phyloP scores from a whole-genome alignment of 345 rosid species.

The Acer yangbiense region DNA sequence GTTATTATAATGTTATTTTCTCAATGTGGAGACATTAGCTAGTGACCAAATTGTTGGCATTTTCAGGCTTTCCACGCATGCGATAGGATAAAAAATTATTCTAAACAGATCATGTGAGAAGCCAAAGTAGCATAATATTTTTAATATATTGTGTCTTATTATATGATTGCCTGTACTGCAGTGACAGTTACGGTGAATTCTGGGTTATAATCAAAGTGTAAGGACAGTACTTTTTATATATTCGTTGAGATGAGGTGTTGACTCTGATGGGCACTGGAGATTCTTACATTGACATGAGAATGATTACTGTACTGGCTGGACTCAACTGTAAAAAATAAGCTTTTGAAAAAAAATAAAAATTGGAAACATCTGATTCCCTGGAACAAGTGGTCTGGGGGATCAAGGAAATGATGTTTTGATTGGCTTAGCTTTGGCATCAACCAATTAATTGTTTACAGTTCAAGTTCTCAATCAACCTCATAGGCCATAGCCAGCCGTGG shows the following conservation, averaged over 20 bases:
- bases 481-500: not conserved
- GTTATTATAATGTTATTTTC: not conserved
- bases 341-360: too few species aligned
- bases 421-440: not conserved
- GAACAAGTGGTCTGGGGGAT: slow-evolving; percentile 11
- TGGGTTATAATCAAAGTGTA: not conserved
- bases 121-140: not conserved
- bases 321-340: slow-evolving; percentile 1
- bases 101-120: not conserved
- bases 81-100: slow-evolving; percentile 14
- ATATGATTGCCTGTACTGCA: not conserved
- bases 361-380: slow-evolving; percentile 30
- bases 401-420: not conserved
- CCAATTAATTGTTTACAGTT: not conserved
- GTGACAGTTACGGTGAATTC: not conserved
- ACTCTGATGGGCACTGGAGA: not conserved
- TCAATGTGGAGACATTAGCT: not conserved
- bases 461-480: not conserved
- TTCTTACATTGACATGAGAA: slow-evolving; percentile 17
- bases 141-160: not conserved
- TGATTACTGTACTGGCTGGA: slow-evolving; percentile 19
- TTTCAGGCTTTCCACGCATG: slow-evolving; percentile 29
- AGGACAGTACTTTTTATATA: not conserved
- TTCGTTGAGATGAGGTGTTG: not conserved
- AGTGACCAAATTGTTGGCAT: slow-evolving; percentile 19